Conservation (phyloP, 306 rosid species). For the Prunus mongolica region DNA sequence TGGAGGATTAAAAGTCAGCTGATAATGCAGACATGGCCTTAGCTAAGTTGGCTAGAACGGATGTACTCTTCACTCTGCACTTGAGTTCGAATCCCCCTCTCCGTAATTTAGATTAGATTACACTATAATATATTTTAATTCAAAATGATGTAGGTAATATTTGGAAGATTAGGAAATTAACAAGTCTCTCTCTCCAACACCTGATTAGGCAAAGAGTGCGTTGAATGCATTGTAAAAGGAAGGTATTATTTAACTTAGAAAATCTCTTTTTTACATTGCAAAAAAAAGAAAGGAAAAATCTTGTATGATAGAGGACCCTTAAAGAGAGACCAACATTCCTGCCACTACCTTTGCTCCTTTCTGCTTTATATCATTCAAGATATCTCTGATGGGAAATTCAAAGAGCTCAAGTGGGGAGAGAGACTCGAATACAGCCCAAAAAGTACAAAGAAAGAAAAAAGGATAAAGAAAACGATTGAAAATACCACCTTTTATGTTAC, state of each 20-base stretch:
- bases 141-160: neutral
- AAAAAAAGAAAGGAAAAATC: neutral
- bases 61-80: no score
- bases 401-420: slow-evolving; percentile 7
- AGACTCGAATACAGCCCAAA: slow-evolving; percentile 20
- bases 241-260: neutral
- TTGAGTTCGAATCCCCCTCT: no score
- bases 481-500: neutral
- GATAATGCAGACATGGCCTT: no score
- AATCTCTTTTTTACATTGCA: neutral
- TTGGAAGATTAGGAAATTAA: neutral
- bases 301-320: slow-evolving; percentile 9
- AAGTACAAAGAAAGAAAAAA: slow-evolving; percentile 1
- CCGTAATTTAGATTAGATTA: no score
- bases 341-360: slow-evolving; percentile 6
- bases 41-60: no score
- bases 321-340: slow-evolving; percentile 25
- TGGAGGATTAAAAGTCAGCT: no score
- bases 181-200: neutral
- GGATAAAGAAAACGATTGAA: neutral
- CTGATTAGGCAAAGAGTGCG: slow-evolving; percentile 9
- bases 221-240: slow-evolving; percentile 8
- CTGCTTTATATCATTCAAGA: slow-evolving; percentile 9
- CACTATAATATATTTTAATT: no score
- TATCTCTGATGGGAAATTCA: neutral